phyloP scores from a whole-genome alignment of 495 filamentous ascomycete species.

The Lophium mytilinum region DNA sequence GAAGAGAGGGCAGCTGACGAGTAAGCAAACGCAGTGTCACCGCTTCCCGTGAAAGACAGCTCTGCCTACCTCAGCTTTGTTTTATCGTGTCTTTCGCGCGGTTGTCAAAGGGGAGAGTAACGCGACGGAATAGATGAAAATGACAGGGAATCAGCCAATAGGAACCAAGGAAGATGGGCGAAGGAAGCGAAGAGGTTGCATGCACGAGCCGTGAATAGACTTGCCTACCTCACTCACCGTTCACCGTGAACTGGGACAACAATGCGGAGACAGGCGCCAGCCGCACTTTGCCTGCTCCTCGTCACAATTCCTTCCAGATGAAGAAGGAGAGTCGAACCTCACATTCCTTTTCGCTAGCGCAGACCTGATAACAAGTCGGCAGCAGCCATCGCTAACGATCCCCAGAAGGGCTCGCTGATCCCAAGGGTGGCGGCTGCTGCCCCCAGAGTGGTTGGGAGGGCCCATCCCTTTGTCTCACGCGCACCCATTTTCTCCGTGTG shows the following conservation, averaged over 20 bases:
- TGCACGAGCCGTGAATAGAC: no score
- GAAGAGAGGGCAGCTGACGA: background rate
- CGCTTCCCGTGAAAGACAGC: background rate
- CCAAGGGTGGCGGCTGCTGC: background rate
- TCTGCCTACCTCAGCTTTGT: no score
- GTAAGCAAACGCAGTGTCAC: background rate
- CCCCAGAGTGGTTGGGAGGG: background rate
- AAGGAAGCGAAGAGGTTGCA: background rate
- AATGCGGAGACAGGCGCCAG: background rate
- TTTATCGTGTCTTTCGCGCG: background rate
- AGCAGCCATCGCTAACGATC: background rate
- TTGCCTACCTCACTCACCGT: no score
- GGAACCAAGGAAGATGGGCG: background rate
- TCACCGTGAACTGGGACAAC: background rate
- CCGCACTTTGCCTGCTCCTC: background rate
- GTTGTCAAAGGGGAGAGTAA: background rate
- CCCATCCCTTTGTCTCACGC: background rate
- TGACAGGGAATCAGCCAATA: background rate
- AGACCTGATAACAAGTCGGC: background rate
- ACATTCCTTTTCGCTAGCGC: background rate
- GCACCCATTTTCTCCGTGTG: background rate
- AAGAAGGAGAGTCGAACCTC: background rate
- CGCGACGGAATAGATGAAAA: background rate
- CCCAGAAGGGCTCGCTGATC: background rate
- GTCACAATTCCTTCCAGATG: background rate